A percentile compares a stretch with the other conserved stretches of the same genome.
Evolutionary conservation across 345 rosid genomes (phyloP).

Genomic region (Barbarea vulgaris): DNA sequence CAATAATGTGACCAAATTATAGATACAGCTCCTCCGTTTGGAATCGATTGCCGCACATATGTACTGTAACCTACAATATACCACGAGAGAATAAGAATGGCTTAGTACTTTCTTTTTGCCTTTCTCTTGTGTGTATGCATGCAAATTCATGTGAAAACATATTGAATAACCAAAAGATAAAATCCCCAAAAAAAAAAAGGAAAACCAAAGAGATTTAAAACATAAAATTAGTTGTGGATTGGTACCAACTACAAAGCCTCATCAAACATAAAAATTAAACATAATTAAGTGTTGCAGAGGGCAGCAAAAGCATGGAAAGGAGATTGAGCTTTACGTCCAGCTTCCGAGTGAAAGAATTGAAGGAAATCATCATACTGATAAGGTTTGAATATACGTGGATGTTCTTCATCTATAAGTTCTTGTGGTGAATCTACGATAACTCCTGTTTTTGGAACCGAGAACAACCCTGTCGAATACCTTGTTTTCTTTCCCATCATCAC

Average conservation of each 20-base stretch:
- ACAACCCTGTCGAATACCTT: slow-evolving; percentile 58
- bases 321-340: slow-evolving; percentile 42
- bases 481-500: slow-evolving; percentile 56
- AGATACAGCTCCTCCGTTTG: no score
- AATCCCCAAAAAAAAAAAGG: neutral
- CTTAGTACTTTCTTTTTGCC: no score
- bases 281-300: slow-evolving; percentile 12
- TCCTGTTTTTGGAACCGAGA: slow-evolving; percentile 54
- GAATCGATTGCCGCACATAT: no score
- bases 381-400: slow-evolving; percentile 57
- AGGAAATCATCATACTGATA: slow-evolving; percentile 48
- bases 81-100: no score
- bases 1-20: no score
- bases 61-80: no score
- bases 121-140: no score
- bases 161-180: neutral
- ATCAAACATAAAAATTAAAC: neutral
- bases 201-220: neutral
- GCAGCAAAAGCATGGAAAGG: slow-evolving; percentile 50
- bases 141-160: slow-evolving; percentile 1
- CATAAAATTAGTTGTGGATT: neutral
- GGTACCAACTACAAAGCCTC: neutral
- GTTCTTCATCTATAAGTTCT: slow-evolving; percentile 56
- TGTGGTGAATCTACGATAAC: slow-evolving; percentile 50
- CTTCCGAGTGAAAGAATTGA: slow-evolving; percentile 43